phyloP scores from a whole-genome alignment of 2,329 filamentous ascomycete species.

The Fusarium albosuccineum region DNA sequence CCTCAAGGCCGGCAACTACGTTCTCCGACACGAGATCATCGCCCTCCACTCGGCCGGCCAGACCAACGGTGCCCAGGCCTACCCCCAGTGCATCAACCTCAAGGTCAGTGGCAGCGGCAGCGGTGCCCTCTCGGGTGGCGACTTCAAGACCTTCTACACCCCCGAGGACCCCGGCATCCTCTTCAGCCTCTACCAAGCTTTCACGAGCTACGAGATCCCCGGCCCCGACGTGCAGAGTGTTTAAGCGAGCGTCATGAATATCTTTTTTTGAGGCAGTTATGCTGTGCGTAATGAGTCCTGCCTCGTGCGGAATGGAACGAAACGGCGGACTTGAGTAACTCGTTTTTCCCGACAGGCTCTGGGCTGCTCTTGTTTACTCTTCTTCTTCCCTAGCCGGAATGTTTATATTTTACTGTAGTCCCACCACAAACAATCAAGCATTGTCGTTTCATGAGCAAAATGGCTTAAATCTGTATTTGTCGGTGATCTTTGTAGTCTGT shows the following conservation, averaged over 20 bases:
- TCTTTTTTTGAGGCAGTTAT: neutral
- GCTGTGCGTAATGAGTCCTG: conserved; percentile 8
- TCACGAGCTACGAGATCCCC: conserved; percentile 50
- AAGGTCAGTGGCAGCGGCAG: conserved; percentile 58
- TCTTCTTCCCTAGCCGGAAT: too few relatives aligned
- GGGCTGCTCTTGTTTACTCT: too few relatives aligned
- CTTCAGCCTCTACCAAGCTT: conserved; percentile 52
- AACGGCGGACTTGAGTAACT: conserved; percentile 7
- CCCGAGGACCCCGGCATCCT: conserved; percentile 51
- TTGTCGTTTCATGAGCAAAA: too few relatives aligned
- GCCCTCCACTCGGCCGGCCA: conserved; percentile 63
- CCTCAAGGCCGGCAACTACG: conserved; percentile 65
- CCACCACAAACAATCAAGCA: too few relatives aligned
- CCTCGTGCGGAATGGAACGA: neutral
- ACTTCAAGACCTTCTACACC: conserved; percentile 53
- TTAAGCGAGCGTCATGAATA: conserved; percentile 11
- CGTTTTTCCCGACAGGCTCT: too few relatives aligned
- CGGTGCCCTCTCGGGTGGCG: conserved; percentile 45
- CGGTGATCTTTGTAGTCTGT: too few relatives aligned
- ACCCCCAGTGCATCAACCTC: conserved; percentile 67
- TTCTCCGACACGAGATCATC: conserved; percentile 69
- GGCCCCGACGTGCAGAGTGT: conserved; percentile 42
- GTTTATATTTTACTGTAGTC: too few relatives aligned
- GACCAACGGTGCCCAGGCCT: conserved; percentile 60
- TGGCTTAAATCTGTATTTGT: too few relatives aligned